These are phyloP conservation scores for Carex cristatella DNA, from an alignment of 176 grass and related monocot genomes.

Conservation along the genomic window DNA sequence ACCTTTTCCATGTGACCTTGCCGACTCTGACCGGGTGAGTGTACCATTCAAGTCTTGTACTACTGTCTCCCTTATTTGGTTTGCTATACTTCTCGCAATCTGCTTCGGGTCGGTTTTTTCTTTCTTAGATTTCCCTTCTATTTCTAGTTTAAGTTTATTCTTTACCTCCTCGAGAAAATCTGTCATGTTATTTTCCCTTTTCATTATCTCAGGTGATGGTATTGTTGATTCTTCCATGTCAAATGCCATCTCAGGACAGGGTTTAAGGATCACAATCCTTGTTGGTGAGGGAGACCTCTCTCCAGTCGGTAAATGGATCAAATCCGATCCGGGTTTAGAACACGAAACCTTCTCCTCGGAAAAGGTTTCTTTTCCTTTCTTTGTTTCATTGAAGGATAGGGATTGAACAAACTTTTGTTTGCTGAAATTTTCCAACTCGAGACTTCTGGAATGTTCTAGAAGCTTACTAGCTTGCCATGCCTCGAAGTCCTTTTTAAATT, in stretches of 20 bases:
- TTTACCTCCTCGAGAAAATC: slow-evolving; percentile 94
- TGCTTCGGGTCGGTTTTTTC: slow-evolving; percentile 52
- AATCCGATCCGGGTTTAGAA: slow-evolving; percentile 6
- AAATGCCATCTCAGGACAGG: slow-evolving; percentile 58
- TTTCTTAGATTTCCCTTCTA: slow-evolving; percentile 39
- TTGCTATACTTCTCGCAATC: slow-evolving; percentile 57
- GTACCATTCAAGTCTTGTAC: slow-evolving; percentile 47
- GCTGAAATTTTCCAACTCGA: slow-evolving; percentile 40
- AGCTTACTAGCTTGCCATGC: slow-evolving; percentile 65
- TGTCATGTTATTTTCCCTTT: slow-evolving; percentile 78
- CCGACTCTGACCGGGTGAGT: slow-evolving; percentile 49
- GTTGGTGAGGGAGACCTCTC: slow-evolving; percentile 45
- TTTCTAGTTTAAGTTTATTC: slow-evolving; percentile 72
- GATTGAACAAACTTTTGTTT: slow-evolving; percentile 17
- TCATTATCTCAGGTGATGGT: slow-evolving; percentile 74
- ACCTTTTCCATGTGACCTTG: slow-evolving; percentile 46
- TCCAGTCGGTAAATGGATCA: slow-evolving; percentile 17
- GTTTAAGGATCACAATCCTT: slow-evolving; percentile 91
- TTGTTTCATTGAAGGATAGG: background rate
- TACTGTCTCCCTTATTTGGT: slow-evolving; percentile 71
- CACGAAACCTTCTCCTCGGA: background rate
- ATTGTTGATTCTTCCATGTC: slow-evolving; percentile 61
- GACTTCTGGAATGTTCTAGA: slow-evolving; percentile 43
- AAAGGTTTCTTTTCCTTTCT: slow-evolving; percentile 24
- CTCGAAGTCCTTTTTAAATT: slow-evolving; percentile 90